A percentile compares a stretch with the other conserved stretches of the same genome.
These are phyloP conservation scores for Volutella citrinella DNA, from an alignment of 2,329 filamentous ascomycete species.

Conservation along the genomic window DNA sequence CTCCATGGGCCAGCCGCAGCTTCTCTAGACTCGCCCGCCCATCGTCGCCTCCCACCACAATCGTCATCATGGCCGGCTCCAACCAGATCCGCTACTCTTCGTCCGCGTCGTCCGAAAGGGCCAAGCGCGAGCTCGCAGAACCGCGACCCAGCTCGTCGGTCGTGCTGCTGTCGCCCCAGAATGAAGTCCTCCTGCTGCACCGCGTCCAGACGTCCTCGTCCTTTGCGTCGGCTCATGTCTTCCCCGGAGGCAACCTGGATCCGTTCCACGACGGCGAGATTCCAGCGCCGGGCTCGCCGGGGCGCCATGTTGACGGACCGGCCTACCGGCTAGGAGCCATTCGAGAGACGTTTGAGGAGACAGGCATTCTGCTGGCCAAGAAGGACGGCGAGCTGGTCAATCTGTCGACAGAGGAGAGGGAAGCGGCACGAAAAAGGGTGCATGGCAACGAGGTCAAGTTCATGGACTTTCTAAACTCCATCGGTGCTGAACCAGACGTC, in stretches of 20 bases:
- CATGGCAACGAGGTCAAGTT: conserved; percentile 68
- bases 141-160: conserved; percentile 73
- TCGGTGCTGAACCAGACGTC: conserved; percentile 62
- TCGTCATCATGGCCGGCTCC: conserved; percentile 16
- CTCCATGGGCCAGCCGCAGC: conserved; percentile 11
- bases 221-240: conserved; percentile 91
- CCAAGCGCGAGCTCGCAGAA: conserved; percentile 28
- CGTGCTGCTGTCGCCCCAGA: conserved; percentile 78
- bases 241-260: conserved; percentile 85
- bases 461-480: conserved; percentile 55
- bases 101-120: conserved; percentile 6
- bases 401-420: conserved; percentile 56
- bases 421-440: conserved; percentile 64
- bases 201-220: conserved; percentile 78
- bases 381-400: conserved; percentile 55
- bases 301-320: conserved; percentile 66
- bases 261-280: conserved; percentile 68
- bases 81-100: conserved; percentile 11
- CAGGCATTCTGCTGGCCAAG: conserved; percentile 76
- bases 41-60: no score
- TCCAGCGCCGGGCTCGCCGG: conserved; percentile 42
- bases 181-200: conserved; percentile 85
- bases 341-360: conserved; percentile 93
- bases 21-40: no score
- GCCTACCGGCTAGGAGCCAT: conserved; percentile 82